A percentile compares a stretch with the other conserved stretches of the same genome.
Conservation (phyloP, 108 stramenopile species). For the Conticribra guillardii region DNA sequence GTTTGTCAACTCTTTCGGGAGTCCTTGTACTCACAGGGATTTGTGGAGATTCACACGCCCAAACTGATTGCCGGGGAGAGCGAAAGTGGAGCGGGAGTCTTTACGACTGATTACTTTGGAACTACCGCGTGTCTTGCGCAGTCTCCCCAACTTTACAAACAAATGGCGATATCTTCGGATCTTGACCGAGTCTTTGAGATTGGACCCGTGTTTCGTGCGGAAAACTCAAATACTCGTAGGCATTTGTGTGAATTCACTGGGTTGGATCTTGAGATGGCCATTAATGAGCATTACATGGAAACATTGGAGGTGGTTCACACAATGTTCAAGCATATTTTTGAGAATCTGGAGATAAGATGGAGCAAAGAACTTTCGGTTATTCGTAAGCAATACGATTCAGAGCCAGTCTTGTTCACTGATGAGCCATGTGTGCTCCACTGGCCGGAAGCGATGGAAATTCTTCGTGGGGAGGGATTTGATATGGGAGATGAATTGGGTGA, state of each 20-base stretch:
- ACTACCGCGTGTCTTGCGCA: slow-evolving; percentile 95
- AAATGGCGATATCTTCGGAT: slow-evolving; percentile 98
- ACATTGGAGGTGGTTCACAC: slow-evolving; percentile 89
- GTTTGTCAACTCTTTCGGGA: slow-evolving; percentile 94
- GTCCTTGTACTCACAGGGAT: slow-evolving; percentile 89
- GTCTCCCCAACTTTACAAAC: slow-evolving; percentile 98
- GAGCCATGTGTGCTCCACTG: slow-evolving; percentile 96
- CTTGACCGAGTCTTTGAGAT: slow-evolving; percentile 93
- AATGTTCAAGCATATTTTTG: slow-evolving; percentile 96
- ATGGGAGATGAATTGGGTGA: slow-evolving; percentile 91
- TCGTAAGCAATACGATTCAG: slow-evolving; percentile 90
- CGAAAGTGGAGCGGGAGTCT: slow-evolving; percentile 96
- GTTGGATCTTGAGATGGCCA: slow-evolving; percentile 97
- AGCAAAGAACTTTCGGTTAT: slow-evolving; percentile 86
- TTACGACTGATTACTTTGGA: slow-evolving; percentile 97
- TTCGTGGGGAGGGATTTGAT: slow-evolving; percentile 76
- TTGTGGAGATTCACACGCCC: slow-evolving; percentile 95
- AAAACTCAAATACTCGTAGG: slow-evolving; percentile 93
- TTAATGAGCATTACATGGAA: slow-evolving; percentile 96
- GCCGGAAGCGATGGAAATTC: slow-evolving; percentile 94
- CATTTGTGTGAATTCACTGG: slow-evolving; percentile 98
- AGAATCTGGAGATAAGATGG: slow-evolving; percentile 84
- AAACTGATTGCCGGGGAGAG: slow-evolving; percentile 96
- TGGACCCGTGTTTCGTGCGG: slow-evolving; percentile 97
- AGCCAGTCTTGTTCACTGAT: slow-evolving; percentile 91